These are phyloP conservation scores for Plasmodium yoelii DNA, from an alignment of 169 alveolate species.

Conservation along the genomic window DNA sequence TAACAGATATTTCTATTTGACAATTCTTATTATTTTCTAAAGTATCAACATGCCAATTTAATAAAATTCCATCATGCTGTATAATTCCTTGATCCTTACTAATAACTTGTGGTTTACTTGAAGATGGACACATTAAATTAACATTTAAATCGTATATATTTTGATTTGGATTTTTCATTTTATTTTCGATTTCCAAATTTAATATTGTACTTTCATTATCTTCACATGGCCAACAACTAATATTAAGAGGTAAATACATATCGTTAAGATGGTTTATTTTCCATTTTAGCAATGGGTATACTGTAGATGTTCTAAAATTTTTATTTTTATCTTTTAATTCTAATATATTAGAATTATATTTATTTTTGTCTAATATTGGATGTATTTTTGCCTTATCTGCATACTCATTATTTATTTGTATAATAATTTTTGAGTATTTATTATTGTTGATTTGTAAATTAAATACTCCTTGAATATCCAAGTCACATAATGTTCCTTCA, in stretches of 20 bases:
- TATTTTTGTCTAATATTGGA: slow-evolving; percentile 72
- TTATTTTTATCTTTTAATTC: slow-evolving; percentile 68
- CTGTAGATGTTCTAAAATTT: slow-evolving; percentile 50
- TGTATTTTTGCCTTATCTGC: slow-evolving; percentile 73
- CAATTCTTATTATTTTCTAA: slow-evolving; percentile 53
- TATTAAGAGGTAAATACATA: slow-evolving; percentile 64
- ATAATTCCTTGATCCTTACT: slow-evolving; percentile 73
- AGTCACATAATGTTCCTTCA: slow-evolving; percentile 75
- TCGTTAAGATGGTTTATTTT: slow-evolving; percentile 70
- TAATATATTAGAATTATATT: slow-evolving; percentile 59
- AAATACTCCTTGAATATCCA: slow-evolving; percentile 74
- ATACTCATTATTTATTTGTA: slow-evolving; percentile 72
- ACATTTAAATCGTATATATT: slow-evolving; percentile 68
- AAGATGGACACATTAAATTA: slow-evolving; percentile 76
- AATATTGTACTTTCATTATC: slow-evolving; percentile 70
- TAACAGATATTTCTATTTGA: slow-evolving; percentile 76
- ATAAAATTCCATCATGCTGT: slow-evolving; percentile 71
- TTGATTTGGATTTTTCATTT: slow-evolving; percentile 32
- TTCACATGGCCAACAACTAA: slow-evolving; percentile 79
- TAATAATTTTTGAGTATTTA: slow-evolving; percentile 53
- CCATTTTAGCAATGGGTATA: slow-evolving; percentile 76
- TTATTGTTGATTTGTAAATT: slow-evolving; percentile 72
- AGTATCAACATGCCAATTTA: slow-evolving; percentile 56
- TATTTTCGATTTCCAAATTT: slow-evolving; percentile 76
- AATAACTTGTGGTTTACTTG: slow-evolving; percentile 65